phyloP scores from a whole-genome alignment of 192 early-diverging fungal species.

The Obelidium mucronatum region DNA sequence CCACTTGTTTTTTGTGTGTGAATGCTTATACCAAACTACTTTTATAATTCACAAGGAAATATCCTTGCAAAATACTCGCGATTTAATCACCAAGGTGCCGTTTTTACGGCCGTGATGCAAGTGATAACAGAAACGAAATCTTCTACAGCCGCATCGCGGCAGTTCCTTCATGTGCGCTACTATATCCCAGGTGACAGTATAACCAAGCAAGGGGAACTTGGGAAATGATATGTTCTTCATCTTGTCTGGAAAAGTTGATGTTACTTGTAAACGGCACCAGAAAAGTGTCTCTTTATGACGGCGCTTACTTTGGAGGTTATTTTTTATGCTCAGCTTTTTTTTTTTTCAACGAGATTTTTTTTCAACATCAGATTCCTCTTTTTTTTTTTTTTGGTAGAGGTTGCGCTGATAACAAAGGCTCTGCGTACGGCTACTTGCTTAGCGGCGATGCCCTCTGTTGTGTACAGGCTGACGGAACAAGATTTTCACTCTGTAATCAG shows the following conservation, averaged over 20 bases:
- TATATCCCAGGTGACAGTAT: slow-evolving; percentile 38
- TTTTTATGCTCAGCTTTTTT: no score
- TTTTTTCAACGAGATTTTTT: no score
- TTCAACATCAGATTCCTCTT: no score
- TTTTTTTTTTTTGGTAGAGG: slow-evolving; percentile 3
- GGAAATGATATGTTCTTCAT: slow-evolving; percentile 46
- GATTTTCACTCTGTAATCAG: slow-evolving; percentile 5
- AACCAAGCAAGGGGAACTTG: slow-evolving; percentile 38
- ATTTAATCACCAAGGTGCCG: slow-evolving; percentile 36
- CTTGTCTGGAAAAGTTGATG: slow-evolving; percentile 20
- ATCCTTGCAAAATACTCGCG: slow-evolving; percentile 27
- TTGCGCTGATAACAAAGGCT: background rate
- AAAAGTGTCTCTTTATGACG: slow-evolving; percentile 34
- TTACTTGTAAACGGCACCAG: slow-evolving; percentile 25
- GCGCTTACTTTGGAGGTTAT: slow-evolving; percentile 47
- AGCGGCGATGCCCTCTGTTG: background rate
- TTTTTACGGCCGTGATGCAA: slow-evolving; percentile 28
- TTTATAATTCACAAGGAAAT: slow-evolving; percentile 23
- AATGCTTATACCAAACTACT: background rate
- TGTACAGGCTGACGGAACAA: slow-evolving; percentile 2
- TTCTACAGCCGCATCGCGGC: slow-evolving; percentile 27
- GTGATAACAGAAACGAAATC: slow-evolving; percentile 30
- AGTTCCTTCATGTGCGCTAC: slow-evolving; percentile 25
- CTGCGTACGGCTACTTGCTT: slow-evolving; percentile 6
- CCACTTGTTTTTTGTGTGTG: background rate